Base-by-base conservation (phyloP, 1,284 basidiomycete genomes). In the Xerocomus minutiporus region DNA sequence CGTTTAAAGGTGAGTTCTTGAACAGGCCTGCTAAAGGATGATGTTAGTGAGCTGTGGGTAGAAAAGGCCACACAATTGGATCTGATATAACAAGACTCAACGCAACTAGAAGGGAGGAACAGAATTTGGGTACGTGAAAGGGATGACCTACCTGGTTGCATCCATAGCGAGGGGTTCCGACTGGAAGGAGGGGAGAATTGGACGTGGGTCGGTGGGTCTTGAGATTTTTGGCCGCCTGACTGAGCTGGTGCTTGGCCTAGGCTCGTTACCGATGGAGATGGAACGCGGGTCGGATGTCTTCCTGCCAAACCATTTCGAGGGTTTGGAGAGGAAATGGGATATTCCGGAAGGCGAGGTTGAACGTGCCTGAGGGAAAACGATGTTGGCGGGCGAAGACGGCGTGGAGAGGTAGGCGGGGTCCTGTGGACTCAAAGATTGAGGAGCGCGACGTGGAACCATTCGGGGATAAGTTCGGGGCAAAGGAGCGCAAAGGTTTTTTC, bases 211-310 rank as follows among this genome's bases (percentile, higher is more conserved):
- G 1, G 86, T 88, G 3, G 88, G 88, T 48, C 83, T 82, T 31
- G 88, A 91, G 36, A 91, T 91, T 74, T 88, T 89, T 51, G 81
- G 83, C 55, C 85, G 86, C 59, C 87, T 76, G 50, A 66, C 62
- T 3, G 80, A 73, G 59, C 80, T 81, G 31, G 75, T 75, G 57
- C 82, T 84, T 2, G 78, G 61, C 55, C 84, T 74, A 2, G 83
- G 79, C 29, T 70, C 71, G n/a, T 66, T 57, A 6, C 63, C 56
- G 4, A 62, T 59, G 23, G 74, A 69, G 32, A 65, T 50, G n/a
- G 60, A 47, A 20, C 72, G 69, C 34, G 71, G 56, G 55, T 79
- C 74, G 9, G 70, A 64, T 7, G 70, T 61, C 52, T 68, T 74
- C 32, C 73, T 68, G 1, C 67, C 64, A 53, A 80, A 79, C 77